phyloP scores from a whole-genome alignment of 2,329 filamentous ascomycete genomes.

The Aspergillus puulaauensis region DNA sequence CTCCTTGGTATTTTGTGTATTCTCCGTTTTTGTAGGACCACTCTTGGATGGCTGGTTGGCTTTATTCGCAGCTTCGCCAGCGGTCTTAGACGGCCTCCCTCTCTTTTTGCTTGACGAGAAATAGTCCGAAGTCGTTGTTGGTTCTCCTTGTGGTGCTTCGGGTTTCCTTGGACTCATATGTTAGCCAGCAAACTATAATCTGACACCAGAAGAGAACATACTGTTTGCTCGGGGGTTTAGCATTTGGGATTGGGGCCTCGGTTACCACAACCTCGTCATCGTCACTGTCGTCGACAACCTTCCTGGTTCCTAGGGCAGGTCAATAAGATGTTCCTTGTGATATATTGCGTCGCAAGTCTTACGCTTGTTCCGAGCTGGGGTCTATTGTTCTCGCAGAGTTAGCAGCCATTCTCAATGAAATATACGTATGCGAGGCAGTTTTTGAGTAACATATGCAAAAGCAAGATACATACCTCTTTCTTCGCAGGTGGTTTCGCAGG shows the following conservation, averaged over 20 bases:
- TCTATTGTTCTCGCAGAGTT: constrained; percentile 5
- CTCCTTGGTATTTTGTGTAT: constrained; percentile 38
- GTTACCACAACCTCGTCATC: constrained; percentile 58
- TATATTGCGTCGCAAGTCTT: constrained; percentile 14
- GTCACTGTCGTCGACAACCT: constrained; percentile 77
- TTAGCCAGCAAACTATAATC: constrained; percentile 1
- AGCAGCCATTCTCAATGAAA: neutral
- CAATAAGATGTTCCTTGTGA: neutral
- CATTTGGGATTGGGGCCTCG: constrained; percentile 39
- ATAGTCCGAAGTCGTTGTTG: constrained; percentile 63
- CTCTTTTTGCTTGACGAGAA: constrained; percentile 61
- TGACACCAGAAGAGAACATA: constrained; percentile 35
- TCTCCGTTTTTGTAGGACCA: constrained; percentile 7
- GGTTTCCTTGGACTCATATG: constrained; percentile 41
- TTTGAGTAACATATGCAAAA: no score
- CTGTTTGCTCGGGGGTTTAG: constrained; percentile 47
- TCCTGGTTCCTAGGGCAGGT: constrained; percentile 51
- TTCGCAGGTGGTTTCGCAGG: constrained; percentile 44
- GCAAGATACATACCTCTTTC: constrained; percentile 37
- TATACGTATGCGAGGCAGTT: neutral
- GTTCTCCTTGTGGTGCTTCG: constrained; percentile 53
- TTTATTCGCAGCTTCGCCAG: constrained; percentile 21
- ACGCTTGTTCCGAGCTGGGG: constrained; percentile 35
- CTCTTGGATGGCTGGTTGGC: constrained; percentile 18
- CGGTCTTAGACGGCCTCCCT: constrained; percentile 43